Evolutionary conservation across 2,329 filamentous ascomycete species (phyloP), one percentile per base, ranked within the genome.

Genomic region (Fusarium lateritium): DNA sequence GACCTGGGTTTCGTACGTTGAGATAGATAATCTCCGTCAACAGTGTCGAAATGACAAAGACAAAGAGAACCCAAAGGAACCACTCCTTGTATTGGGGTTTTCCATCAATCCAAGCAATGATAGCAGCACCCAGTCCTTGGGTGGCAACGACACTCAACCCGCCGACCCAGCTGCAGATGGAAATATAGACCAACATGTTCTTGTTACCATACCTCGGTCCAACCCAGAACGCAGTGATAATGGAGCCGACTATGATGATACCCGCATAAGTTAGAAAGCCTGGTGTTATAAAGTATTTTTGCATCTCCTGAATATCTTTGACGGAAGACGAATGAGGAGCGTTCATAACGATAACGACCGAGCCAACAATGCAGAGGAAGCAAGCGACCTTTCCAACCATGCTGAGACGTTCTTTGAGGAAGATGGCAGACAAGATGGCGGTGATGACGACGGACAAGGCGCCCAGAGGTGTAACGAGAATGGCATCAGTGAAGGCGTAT

Each of bases 101-200:
- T 17, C 95, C 96, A 19, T 88, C 86, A 62, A 91, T 91, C 82
- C 97, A 94, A 0, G 95, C 93, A 56, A 98, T 88, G 68, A 99
- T 94, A 19, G 95, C 95, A 55, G 95, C 90, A 53, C 96, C 96
- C 43, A 99, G 82, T 19, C 96, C 96, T 80, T 98, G 95, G 4
- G 94, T 98, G 17, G 94, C 92, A 56, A 98, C 96, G 10, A 98
- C 96, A 80, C 94, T 98, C 76, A 98, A 83, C 2, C 94, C 96
- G 69, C 96, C 96, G 65, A 98, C 90, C 84, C 97, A 88, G 82
- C 94, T 97, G 86, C 96, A 99, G 73, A 99, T 95, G 73, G 92
- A 94, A 72, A 99, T 89, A 81, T 99, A 98, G 34, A 98, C 94
- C 79, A 99, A 86, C 96, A 99, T 98, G 76, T 92, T 95, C 85